phyloP scores from a whole-genome alignment of 345 rosid species.

The Fremontodendron californicum region DNA sequence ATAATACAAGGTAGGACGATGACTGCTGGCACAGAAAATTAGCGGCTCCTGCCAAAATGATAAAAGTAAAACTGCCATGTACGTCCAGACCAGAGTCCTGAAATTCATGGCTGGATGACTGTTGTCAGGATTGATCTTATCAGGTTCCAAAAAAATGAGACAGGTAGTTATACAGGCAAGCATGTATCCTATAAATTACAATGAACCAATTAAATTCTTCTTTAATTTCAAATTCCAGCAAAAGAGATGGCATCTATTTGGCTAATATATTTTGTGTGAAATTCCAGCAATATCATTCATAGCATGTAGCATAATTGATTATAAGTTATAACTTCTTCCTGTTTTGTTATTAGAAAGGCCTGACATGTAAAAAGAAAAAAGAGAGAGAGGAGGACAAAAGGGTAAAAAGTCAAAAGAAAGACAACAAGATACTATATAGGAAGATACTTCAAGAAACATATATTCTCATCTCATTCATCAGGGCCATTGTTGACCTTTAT shows the following conservation, averaged over 20 bases:
- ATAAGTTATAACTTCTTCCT: constrained; percentile 14
- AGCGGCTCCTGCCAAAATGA: background rate
- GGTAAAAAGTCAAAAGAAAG: background rate
- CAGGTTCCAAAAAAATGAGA: background rate
- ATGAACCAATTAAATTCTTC: background rate
- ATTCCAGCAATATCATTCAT: constrained; percentile 4
- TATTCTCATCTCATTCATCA: constrained; percentile 34
- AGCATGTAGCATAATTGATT: background rate
- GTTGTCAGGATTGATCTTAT: background rate
- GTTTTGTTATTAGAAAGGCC: constrained; percentile 24
- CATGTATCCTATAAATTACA: background rate
- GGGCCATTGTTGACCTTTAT: constrained; percentile 61
- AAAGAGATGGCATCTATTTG: background rate
- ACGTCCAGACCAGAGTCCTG: background rate
- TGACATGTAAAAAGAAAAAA: background rate
- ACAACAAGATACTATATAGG: constrained; percentile 27
- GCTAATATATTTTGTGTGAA: constrained; percentile 5
- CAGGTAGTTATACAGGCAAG: background rate
- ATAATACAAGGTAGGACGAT: too few species aligned
- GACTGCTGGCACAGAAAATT: background rate
- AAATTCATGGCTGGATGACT: background rate
- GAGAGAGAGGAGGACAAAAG: background rate
- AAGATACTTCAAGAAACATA: background rate
- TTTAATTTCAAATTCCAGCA: background rate
- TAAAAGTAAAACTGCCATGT: background rate